Evolutionary conservation across 1,139 yeast species (phyloP).

Genomic region (Sugiyamaella paludigena): DNA sequence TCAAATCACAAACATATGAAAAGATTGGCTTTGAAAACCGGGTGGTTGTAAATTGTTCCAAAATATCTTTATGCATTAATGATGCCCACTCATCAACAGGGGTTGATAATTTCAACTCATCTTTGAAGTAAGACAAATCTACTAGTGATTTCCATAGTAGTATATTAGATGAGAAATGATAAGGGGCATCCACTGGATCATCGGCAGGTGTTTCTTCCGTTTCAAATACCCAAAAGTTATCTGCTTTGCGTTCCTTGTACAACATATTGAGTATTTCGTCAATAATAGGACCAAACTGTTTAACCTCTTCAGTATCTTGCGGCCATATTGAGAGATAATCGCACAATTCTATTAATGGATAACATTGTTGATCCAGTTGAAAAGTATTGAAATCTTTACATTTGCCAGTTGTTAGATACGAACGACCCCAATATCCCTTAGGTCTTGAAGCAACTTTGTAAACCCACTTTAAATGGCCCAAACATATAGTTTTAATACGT

Average conservation of each 20-base stretch:
- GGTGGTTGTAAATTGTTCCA: slow-evolving; percentile 5
- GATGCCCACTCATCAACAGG: background rate
- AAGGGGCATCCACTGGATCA: slow-evolving; percentile 11
- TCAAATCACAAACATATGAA: slow-evolving; percentile 11
- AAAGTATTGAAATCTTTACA: slow-evolving; percentile 11
- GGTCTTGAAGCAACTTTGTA: slow-evolving; percentile 7
- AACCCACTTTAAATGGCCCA: slow-evolving; percentile 10
- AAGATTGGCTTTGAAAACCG: background rate
- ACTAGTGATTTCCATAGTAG: slow-evolving; percentile 5
- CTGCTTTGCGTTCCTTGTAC: background rate
- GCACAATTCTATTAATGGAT: slow-evolving; percentile 9
- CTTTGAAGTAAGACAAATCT: background rate
- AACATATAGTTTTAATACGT: slow-evolving; percentile 2
- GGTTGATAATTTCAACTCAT: background rate
- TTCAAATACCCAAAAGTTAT: slow-evolving; percentile 8
- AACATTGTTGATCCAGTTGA: slow-evolving; percentile 13
- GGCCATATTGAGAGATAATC: slow-evolving; percentile 9
- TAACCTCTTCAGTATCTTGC: background rate
- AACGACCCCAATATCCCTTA: slow-evolving; percentile 10
- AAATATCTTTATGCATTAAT: slow-evolving; percentile 1
- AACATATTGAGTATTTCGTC: slow-evolving; percentile 8
- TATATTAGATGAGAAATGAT: slow-evolving; percentile 13
- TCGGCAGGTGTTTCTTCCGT: slow-evolving; percentile 12
- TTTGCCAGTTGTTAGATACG: slow-evolving; percentile 6
- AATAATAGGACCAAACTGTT: background rate